Base-by-base conservation (phyloP, 1,284 basidiomycete species). In the Pulveroboletus sp. region DNA sequence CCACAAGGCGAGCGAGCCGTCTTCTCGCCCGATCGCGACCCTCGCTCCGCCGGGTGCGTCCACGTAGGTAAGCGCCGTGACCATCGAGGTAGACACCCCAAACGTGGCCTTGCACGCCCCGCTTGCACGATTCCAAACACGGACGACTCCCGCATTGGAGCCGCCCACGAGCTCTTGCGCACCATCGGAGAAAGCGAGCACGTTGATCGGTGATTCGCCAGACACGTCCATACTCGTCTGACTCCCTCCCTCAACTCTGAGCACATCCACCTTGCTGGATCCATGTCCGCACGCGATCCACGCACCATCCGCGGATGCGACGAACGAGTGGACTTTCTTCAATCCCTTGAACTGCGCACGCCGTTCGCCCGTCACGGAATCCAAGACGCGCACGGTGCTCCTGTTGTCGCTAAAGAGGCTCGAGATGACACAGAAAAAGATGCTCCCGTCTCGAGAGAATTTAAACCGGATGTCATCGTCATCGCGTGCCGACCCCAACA, bases 1-100 rank as follows among this genome's bases (percentile, higher is more conserved):
- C 62, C 66, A 69, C 14, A 65, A 9, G 18, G 22, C 45, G 15
- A 67, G 5, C 15, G 57, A 65, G 15, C 62, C 62, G 11, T 65
- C 64, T 36, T 67, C 53, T 22, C 62, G 52, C 3, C 64, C 62
- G 44, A 65, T 56, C 10, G 45, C 62, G 11, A 66, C 28, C 39
- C 31, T 46, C 12, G 35, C 35, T 22, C 18, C 47, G 4, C 25
- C 9, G 17, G 52, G n/a, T 1, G 20, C 28, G 25, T 9, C 6
- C 20, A 40, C 36, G 33, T 50, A 52, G 8, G 56, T 59, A 25
- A 67, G 54, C 22, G 59, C 54, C 11, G 64, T 65, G 36, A 68
- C 64, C 49, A 14, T 29, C 11, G 56, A 58, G 4, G 51, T 35
- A 26, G 62, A 47, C 2, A 0, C 51, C 3, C 6, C 40, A 12